Conservation (phyloP, 2,329 filamentous ascomycete species). For the Fusarium sp. region DNA sequence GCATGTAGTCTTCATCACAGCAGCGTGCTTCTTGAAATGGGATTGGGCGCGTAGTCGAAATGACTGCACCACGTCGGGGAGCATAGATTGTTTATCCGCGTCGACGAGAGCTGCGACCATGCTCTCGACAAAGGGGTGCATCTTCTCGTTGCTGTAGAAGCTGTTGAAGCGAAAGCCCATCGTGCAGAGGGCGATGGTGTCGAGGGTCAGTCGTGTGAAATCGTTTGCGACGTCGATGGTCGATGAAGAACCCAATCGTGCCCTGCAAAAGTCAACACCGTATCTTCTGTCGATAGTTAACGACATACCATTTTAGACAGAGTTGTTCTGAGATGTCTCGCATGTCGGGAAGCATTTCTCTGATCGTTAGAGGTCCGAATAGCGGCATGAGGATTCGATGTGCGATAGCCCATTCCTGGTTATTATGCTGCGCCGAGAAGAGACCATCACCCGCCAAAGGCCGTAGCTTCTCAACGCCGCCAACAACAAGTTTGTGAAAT, state of each 20-base stretch:
- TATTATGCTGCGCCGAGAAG: conserved; percentile 64
- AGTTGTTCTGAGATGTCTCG: conserved; percentile 73
- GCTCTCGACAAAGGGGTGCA: background rate
- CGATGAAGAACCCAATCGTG: background rate
- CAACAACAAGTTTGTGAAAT: conserved; percentile 66
- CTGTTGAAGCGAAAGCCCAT: conserved; percentile 17
- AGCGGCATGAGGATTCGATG: conserved; percentile 72
- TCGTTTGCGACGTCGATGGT: conserved; percentile 1
- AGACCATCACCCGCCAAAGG: conserved; percentile 70
- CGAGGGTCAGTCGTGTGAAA: background rate
- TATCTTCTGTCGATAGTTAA: rapidly evolving
- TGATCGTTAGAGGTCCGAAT: conserved; percentile 74
- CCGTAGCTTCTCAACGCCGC: conserved; percentile 61
- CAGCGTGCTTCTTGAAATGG: background rate
- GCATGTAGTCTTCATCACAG: background rate
- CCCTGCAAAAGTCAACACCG: background rate
- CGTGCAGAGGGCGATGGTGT: conserved; percentile 11
- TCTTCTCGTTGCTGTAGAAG: conserved; percentile 4
- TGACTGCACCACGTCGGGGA: background rate
- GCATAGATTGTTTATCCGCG: background rate
- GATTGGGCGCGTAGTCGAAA: background rate
- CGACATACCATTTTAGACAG: conserved; percentile 63
- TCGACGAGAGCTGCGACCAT: conserved; percentile 2
- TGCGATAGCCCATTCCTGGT: conserved; percentile 73
- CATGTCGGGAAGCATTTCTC: conserved; percentile 75